Conservation (phyloP, 257 asterid species). For the Fraxinus anomala region DNA sequence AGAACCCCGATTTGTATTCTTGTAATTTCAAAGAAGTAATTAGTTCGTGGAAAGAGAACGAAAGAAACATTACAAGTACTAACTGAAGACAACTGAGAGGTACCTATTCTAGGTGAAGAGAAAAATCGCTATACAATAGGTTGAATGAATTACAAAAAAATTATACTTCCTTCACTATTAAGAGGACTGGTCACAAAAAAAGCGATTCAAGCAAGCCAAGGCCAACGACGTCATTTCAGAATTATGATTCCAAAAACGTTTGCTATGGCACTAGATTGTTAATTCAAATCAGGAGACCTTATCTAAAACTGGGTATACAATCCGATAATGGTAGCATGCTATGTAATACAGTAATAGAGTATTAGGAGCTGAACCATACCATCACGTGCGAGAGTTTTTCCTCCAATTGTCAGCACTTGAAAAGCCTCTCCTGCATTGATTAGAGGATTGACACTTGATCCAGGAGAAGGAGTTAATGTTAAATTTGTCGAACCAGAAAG, state of each 20-base stretch:
- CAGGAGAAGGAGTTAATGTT: slow-evolving; percentile 60
- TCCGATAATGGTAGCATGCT: not conserved
- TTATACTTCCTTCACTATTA: not conserved
- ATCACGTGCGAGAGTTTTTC: slow-evolving; percentile 77
- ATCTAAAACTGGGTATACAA: not conserved
- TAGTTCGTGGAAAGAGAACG: not conserved
- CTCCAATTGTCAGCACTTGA: slow-evolving; percentile 57
- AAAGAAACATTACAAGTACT: not conserved
- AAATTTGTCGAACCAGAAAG: slow-evolving; percentile 70
- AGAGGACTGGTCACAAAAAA: not conserved
- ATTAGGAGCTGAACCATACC: slow-evolving; percentile 44
- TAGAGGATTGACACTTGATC: slow-evolving; percentile 73
- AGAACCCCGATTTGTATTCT: slow-evolving; percentile 2
- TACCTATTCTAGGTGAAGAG: slow-evolving; percentile 3
- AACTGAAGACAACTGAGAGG: not conserved
- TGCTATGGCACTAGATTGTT: not conserved
- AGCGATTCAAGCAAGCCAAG: slow-evolving; percentile 6
- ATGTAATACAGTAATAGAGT: not conserved
- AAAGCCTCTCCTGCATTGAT: slow-evolving; percentile 90
- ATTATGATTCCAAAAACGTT: not conserved
- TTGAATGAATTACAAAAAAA: not conserved
- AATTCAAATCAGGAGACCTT: not conserved
- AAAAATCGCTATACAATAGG: not conserved
- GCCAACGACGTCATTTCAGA: too few relatives aligned
- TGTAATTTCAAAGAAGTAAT: slow-evolving; percentile 2